Conservation (phyloP, 2,329 filamentous ascomycete species). For the Laburnicola sp. region DNA sequence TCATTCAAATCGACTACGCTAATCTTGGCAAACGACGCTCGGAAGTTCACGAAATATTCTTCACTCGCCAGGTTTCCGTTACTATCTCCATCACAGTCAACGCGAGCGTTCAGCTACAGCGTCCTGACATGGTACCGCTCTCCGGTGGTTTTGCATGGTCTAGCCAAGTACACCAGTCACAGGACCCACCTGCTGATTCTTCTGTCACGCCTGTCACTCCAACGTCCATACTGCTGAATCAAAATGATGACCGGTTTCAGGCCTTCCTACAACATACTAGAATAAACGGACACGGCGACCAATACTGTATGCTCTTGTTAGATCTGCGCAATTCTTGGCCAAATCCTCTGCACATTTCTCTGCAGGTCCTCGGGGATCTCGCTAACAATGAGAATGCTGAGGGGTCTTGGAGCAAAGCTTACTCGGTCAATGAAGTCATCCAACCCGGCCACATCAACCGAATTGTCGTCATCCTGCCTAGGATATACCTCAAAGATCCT, state of each 20-base stretch:
- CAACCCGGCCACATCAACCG: conserved; percentile 68
- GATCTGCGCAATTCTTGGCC: conserved; percentile 92
- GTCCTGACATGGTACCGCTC: conserved; percentile 78
- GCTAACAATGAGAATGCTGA: conserved; percentile 6
- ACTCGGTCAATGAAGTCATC: conserved; percentile 49
- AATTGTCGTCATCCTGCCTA: conserved; percentile 73
- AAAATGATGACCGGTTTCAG: conserved; percentile 49
- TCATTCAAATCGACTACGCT: conserved; percentile 84
- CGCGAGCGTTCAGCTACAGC: conserved; percentile 78
- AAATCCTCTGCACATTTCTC: conserved; percentile 68
- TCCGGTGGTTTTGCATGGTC: conserved; percentile 70
- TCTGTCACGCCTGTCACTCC: conserved; percentile 4
- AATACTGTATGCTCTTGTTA: conserved; percentile 77
- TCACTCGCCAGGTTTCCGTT: conserved; percentile 79
- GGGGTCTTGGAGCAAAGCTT: conserved; percentile 24
- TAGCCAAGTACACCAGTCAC: conserved; percentile 30
- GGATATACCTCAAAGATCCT: conserved; percentile 75
- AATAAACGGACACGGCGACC: conserved; percentile 51
- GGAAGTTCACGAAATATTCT: conserved; percentile 72
- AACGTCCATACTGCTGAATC: conserved; percentile 16
- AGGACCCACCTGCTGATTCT: background rate
- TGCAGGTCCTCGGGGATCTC: conserved; percentile 52
- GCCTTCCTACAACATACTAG: conserved; percentile 50
- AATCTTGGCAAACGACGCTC: conserved; percentile 71
- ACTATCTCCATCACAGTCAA: conserved; percentile 89